Evolutionary conservation across 225 moss, liverwort and hornwort species (phyloP).

Genomic region (Straminergon stramineum): DNA sequence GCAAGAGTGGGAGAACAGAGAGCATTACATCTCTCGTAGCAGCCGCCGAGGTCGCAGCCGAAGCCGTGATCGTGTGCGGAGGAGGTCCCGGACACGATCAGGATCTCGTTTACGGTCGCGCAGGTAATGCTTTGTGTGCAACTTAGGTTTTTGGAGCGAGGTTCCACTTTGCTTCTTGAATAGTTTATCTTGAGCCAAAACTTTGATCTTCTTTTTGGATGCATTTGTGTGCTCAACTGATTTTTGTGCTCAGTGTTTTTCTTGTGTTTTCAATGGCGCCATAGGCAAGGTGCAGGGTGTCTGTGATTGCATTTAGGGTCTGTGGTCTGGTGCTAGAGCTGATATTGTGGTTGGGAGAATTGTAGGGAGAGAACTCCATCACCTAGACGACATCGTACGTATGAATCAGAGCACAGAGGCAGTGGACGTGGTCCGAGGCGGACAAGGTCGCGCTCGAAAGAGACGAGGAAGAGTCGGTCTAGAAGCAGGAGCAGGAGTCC

Average conservation of each 20-base stretch:
- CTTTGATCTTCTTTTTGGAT: background rate
- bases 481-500: conserved; percentile 47
- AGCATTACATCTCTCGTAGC: conserved; percentile 41
- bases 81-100: conserved; percentile 74
- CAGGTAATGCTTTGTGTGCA: conserved; percentile 18
- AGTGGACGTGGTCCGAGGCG: conserved; percentile 42
- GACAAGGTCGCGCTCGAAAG: conserved; percentile 61
- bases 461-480: conserved; percentile 42
- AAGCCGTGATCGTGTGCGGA: conserved; percentile 54
- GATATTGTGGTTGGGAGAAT: conserved; percentile 1
- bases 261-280: background rate
- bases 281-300: background rate
- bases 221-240: background rate
- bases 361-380: conserved; percentile 57
- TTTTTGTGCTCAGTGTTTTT: background rate
- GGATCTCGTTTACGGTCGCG: conserved; percentile 53
- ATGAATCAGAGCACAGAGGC: conserved; percentile 49
- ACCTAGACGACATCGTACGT: conserved; percentile 38
- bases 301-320: background rate
- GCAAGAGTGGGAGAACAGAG: conserved; percentile 51
- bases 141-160: background rate
- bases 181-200: background rate
- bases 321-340: background rate
- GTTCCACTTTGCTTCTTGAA: background rate
- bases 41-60: conserved; percentile 71